A percentile compares a stretch with the other conserved stretches of the same genome.
Conservation (phyloP, 495 filamentous ascomycete species). For the Xanthoparmelia taractica region DNA sequence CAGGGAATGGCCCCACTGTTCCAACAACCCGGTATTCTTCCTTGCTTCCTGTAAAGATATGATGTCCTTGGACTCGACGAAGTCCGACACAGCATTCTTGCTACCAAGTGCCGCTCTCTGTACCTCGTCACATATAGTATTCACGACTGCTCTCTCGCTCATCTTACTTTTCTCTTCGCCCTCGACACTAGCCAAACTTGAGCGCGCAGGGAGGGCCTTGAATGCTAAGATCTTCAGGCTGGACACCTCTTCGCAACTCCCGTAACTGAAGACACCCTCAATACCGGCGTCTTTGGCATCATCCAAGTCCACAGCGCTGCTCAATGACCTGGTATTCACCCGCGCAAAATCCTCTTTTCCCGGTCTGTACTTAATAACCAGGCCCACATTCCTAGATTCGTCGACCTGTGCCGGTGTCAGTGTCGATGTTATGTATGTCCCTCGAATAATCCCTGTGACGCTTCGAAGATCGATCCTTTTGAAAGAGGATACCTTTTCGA, state of each 20-base stretch:
- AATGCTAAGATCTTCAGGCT: constrained; percentile 40
- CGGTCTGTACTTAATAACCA: constrained; percentile 68
- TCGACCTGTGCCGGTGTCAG: constrained; percentile 66
- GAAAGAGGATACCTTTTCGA: constrained; percentile 85
- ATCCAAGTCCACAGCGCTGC: constrained; percentile 41
- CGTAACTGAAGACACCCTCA: constrained; percentile 36
- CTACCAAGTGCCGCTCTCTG: constrained; percentile 38
- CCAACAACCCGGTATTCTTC: constrained; percentile 77
- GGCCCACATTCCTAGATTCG: constrained; percentile 69
- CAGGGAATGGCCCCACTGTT: constrained; percentile 44
- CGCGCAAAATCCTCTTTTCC: constrained; percentile 57
- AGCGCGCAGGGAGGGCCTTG: constrained; percentile 54
- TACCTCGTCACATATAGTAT: constrained; percentile 57
- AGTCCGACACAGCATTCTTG: constrained; percentile 24
- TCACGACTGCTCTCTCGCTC: constrained; percentile 63
- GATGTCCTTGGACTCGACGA: constrained; percentile 66
- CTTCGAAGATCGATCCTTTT: constrained; percentile 75
- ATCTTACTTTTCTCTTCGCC: constrained; percentile 33
- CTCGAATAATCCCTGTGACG: constrained; percentile 60
- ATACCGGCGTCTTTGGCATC: constrained; percentile 26
- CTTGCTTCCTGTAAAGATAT: constrained; percentile 76
- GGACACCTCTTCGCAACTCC: constrained; percentile 33
- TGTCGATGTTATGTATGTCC: constrained; percentile 83
- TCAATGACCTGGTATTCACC: constrained; percentile 77
- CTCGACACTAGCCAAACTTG: constrained; percentile 34